Evolutionary conservation across 1,139 yeast genomes (phyloP), one percentile per base, ranked within the genome.

Genomic region (Pichia kudriavzevii): DNA sequence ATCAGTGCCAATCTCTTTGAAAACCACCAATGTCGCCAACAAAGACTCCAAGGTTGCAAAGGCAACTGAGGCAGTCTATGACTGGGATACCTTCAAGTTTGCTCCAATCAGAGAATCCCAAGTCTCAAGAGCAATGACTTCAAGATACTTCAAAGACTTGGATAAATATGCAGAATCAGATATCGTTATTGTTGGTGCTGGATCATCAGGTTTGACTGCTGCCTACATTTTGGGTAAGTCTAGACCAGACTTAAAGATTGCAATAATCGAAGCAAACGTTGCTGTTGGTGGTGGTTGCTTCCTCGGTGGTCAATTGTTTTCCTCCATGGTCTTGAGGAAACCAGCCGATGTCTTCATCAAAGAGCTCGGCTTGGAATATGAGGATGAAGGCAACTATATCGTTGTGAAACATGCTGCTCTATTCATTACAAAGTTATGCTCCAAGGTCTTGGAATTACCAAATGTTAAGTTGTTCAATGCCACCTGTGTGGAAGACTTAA

Each of bases 251-350:
- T 64, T 80, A 52, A 79, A 76, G 56, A 75, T 80, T 46, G 85
- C 87, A 40, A 75, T 79, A 45, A 69, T 80, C 43, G 91, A 80
- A 60, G 79, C 85, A 26, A 70, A 72, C 45, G 85, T 80, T 19
- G 70, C 83, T 19, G 81, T 83, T 40, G 91, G 91, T 43, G 91
- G 91, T 44, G 91, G 91, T 18, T 77, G 82, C 43, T 79, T 83
- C 79, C 63, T 80, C 34, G 85, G 85, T 38, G 91, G 88, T n/a
- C 85, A 78, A 58, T 64, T 80, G 46, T 79, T 80, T 58, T 72
- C 80, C 22, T 87, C 88, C 28, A 79, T 79, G 88, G 77, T 80
- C 32, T 66, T 79, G 66, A 70, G 88, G 59, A 80, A 80, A 59
- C 91, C 91, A 11, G 84, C 87, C 18, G 74, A 80, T 42, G 54